Conservation (phyloP, 345 rosid genomes). For the Gossypium stocksii region DNA sequence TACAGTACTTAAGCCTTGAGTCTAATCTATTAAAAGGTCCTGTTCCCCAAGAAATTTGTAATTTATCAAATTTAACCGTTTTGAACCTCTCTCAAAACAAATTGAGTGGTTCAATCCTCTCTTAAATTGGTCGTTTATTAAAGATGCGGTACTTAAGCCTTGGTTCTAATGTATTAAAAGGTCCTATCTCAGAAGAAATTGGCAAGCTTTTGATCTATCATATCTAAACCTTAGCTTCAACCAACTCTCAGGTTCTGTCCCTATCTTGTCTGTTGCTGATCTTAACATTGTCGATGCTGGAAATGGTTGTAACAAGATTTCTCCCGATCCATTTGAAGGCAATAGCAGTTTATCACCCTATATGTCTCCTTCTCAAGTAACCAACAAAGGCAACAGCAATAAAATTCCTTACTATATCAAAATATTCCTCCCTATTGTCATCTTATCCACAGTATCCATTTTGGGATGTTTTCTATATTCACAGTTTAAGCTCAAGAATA, state of each 20-base stretch:
- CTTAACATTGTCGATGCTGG: background rate
- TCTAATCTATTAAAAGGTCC: too few relatives aligned
- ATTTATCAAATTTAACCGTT: background rate
- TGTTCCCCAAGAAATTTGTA: background rate
- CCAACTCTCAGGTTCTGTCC: background rate
- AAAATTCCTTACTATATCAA: background rate
- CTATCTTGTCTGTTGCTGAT: background rate
- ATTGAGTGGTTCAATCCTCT: too few relatives aligned
- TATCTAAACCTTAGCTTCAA: background rate
- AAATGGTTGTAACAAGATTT: background rate
- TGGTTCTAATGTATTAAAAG: too few relatives aligned
- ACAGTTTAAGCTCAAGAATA: background rate
- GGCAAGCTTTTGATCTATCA: background rate
- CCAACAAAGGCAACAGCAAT: too few relatives aligned
- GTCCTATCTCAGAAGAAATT: background rate
- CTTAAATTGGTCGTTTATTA: too few relatives aligned
- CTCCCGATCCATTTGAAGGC: background rate
- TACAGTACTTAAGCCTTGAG: too few relatives aligned
- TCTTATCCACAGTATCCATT: background rate
- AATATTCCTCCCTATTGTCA: background rate
- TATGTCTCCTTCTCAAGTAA: background rate
- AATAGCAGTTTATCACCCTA: background rate
- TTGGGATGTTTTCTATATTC: background rate
- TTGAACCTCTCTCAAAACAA: background rate
- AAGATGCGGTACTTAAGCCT: too few relatives aligned